A percentile compares a stretch with the other conserved stretches of the same genome.
Conservation (phyloP, 1,139 yeast genomes). For the Suhomyces bribrorum region DNA sequence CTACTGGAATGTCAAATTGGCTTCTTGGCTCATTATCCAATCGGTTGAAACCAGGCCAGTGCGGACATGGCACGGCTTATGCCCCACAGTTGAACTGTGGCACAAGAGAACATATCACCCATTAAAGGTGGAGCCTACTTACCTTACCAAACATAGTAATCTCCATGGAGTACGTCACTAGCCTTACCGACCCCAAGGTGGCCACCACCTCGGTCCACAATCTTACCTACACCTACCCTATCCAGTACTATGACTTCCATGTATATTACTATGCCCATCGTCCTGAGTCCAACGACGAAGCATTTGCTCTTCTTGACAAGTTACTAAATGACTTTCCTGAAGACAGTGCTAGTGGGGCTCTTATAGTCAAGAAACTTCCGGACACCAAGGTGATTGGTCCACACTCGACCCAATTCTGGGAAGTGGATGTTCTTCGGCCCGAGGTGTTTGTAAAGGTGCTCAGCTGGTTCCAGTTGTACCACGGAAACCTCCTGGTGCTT, state of each 20-base stretch:
- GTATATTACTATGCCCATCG: constrained; percentile 32
- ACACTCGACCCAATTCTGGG: constrained; percentile 36
- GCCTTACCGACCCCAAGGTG: constrained; percentile 22
- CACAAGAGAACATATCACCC: no score
- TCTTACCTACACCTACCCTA: constrained; percentile 26
- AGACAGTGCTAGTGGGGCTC: constrained; percentile 28
- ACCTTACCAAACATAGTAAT: not conserved
- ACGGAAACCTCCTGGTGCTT: constrained; percentile 31
- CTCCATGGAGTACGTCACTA: constrained; percentile 34
- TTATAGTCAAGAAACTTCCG: constrained; percentile 33
- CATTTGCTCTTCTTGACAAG: constrained; percentile 24
- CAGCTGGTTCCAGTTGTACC: constrained; percentile 36
- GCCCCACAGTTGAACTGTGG: no score
- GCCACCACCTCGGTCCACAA: constrained; percentile 26
- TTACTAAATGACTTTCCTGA: constrained; percentile 28
- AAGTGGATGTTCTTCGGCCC: constrained; percentile 34
- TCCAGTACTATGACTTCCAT: constrained; percentile 38
- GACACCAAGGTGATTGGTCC: constrained; percentile 32
- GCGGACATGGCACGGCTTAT: no score
- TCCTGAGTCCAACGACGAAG: constrained; percentile 21
- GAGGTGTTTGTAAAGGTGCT: constrained; percentile 30
- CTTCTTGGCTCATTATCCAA: no score
- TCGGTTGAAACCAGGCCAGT: no score
- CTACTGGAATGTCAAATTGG: no score
- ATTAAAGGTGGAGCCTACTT: no score